Evolutionary conservation across 2,329 filamentous ascomycete species (phyloP), one percentile per base, ranked within the genome.

Genomic region (Clarireedia monteithiana): DNA sequence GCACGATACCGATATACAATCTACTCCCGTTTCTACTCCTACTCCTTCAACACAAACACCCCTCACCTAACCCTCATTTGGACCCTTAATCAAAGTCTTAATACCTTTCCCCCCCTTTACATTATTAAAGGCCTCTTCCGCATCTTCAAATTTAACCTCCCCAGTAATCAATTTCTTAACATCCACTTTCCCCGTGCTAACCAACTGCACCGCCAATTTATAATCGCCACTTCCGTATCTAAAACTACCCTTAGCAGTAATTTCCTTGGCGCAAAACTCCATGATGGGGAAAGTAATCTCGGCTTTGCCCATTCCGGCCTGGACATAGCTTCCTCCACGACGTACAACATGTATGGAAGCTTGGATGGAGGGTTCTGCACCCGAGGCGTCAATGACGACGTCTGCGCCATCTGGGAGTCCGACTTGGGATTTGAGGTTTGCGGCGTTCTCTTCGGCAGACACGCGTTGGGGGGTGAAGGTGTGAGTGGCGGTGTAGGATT

Each of bases 281-380:
- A 92, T 88, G 70, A 97, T 95, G 51, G 92, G 92, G 76, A 96
- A 96, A 7, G 74, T 88, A 70, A 96, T 91, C 67, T 96, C 89
- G 40, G 83, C 72, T 69, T 86, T 88, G 67, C 92, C 92, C 90
- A 96, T 95, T 55, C 91, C 91, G 58, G 85, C 89, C 74, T 95
- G 90, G 7, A 95, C 85, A 66, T 89, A 92, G 15, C 80, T 85
- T 34, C 89, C 89, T 55, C 89, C 89, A 48, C 77, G 77, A 60
- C 84, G 80, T 26, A 91, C 80, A 20, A 79, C 79, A 71, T 91
- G 85, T 65, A 92, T 79, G 36, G 80, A 81, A 0, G 86, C 79
- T 73, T 91, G 88, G 65, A 92, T 89, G 9, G 83, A 87, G 0
- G 86, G 82, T 72, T 91, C 88, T 2, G 86, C 89, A 36, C 89